These are phyloP conservation scores for Chaetothyriales sp. DNA, from an alignment of 2,329 filamentous ascomycete species.

Conservation along the genomic window DNA sequence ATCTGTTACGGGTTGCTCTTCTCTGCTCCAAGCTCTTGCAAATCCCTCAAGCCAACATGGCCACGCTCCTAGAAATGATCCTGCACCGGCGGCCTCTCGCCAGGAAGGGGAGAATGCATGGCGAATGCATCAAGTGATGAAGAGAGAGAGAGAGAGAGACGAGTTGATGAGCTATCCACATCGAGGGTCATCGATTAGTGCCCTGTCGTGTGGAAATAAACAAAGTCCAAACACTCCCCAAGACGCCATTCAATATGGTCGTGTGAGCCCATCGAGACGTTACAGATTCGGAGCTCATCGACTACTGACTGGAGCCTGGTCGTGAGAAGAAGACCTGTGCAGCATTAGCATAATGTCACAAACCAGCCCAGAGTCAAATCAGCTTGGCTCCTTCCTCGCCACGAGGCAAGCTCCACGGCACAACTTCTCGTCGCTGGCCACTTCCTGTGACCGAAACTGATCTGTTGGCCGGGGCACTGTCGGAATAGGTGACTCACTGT, in stretches of 20 bases:
- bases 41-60: background rate
- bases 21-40: too few species aligned
- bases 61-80: background rate
- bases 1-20: background rate
- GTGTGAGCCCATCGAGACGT: background rate
- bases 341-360: background rate
- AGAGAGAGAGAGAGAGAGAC: background rate
- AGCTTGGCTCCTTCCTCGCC: too few species aligned
- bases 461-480: background rate
- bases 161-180: too few species aligned
- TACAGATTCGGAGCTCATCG: background rate
- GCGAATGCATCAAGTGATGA: background rate
- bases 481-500: constrained; percentile 3
- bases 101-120: too few species aligned
- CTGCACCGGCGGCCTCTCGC: too few species aligned
- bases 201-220: background rate
- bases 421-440: too few species aligned
- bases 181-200: background rate
- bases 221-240: background rate
- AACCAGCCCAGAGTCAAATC: background rate
- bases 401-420: too few species aligned
- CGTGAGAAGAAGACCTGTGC: background rate
- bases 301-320: background rate
- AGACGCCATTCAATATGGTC: background rate
- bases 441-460: background rate